Percentiles rank a stretch among this genome's conserved stretches.
Evolutionary conservation across 176 grass and related monocot species (phyloP).

Genomic region (Zizania latifolia): DNA sequence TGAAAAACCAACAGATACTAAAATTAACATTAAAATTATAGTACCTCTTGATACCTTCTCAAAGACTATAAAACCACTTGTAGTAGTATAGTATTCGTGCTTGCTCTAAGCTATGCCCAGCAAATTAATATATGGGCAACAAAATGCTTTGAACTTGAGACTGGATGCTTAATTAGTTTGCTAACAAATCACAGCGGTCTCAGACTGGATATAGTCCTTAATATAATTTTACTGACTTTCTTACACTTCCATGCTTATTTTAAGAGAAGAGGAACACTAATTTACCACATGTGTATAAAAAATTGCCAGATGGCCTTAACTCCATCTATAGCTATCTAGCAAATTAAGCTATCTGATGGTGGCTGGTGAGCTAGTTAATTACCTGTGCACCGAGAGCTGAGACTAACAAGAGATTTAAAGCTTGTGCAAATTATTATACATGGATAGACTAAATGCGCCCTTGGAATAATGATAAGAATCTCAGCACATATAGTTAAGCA

Average conservation of each 20-base stretch:
- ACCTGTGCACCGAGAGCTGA: background rate
- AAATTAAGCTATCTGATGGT: background rate
- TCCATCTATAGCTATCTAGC: background rate
- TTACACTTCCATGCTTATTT: background rate
- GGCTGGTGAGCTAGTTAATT: background rate
- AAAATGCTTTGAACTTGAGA: background rate
- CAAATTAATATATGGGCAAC: background rate
- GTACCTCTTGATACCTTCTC: too few relatives aligned
- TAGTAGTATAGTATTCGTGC: background rate
- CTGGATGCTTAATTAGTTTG: background rate
- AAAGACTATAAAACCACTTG: too few relatives aligned
- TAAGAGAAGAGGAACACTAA: background rate
- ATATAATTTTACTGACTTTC: background rate
- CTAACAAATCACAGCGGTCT: background rate
- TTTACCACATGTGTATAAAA: conserved; percentile 26
- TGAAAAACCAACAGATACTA: too few relatives aligned
- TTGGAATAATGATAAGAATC: background rate
- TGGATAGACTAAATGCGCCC: background rate
- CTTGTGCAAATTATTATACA: background rate
- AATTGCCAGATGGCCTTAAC: background rate
- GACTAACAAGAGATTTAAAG: background rate
- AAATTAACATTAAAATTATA: too few relatives aligned
- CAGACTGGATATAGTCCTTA: background rate
- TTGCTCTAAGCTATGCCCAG: background rate
- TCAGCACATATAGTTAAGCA: background rate